Conservation (phyloP, 164 flowering plant species). For the Vitis rupestris region DNA sequence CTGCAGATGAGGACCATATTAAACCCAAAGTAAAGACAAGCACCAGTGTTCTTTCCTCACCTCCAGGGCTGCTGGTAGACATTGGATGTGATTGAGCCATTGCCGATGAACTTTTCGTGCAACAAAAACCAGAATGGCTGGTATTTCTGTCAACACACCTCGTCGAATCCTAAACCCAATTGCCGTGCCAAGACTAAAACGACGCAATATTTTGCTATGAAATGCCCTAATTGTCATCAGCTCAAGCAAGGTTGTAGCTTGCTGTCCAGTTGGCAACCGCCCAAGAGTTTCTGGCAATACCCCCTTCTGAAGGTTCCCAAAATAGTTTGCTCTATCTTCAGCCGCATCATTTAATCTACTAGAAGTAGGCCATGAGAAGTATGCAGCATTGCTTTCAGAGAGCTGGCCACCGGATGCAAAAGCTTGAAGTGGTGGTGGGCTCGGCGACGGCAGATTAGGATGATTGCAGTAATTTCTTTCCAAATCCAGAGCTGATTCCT, state of each 20-base stretch:
- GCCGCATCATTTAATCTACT: slow-evolving; percentile 75
- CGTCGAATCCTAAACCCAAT: slow-evolving; percentile 78
- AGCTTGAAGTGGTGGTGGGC: slow-evolving; percentile 67
- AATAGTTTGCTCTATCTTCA: slow-evolving; percentile 87
- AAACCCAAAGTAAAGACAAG: not conserved
- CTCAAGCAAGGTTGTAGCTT: slow-evolving; percentile 88
- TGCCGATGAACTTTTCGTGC: slow-evolving; percentile 85
- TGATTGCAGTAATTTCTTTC: slow-evolving; percentile 60
- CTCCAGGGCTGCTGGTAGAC: slow-evolving; percentile 86
- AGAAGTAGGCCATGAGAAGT: slow-evolving; percentile 93
- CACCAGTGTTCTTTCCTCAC: slow-evolving; percentile 24
- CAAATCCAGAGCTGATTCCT: slow-evolving; percentile 79
- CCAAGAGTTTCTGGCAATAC: slow-evolving; percentile 78
- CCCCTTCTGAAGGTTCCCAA: slow-evolving; percentile 86
- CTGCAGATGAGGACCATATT: not conserved
- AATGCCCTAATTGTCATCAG: slow-evolving; percentile 95
- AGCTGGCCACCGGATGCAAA: slow-evolving; percentile 73
- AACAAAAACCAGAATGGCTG: slow-evolving; percentile 94
- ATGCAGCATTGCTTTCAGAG: slow-evolving; percentile 83
- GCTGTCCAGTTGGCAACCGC: slow-evolving; percentile 74
- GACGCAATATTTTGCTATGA: slow-evolving; percentile 90
- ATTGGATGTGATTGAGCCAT: slow-evolving; percentile 73
- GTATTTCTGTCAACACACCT: slow-evolving; percentile 76
- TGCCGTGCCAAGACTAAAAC: slow-evolving; percentile 87
- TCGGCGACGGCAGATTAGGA: slow-evolving; percentile 47